Conservation (phyloP, 2,329 filamentous ascomycete species). For the Chrysoporthe austroafricana region DNA sequence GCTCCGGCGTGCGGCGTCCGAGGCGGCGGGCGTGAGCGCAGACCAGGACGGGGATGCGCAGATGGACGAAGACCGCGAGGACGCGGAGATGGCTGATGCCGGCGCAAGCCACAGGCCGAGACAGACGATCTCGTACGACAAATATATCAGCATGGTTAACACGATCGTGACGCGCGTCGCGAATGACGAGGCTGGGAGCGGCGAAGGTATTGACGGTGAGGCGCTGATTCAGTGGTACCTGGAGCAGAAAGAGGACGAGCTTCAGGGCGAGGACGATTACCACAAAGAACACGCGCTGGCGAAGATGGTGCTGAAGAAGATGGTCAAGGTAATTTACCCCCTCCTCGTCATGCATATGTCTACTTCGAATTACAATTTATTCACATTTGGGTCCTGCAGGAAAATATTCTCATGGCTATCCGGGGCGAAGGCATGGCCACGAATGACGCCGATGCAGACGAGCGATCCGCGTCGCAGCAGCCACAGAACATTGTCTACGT, state of each 20-base stretch:
- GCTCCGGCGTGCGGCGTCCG: conserved; percentile 51
- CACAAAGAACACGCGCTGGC: conserved; percentile 74
- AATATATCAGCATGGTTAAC: conserved; percentile 91
- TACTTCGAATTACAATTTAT: conserved; percentile 20
- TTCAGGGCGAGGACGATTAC: conserved; percentile 81
- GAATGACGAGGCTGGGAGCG: conserved; percentile 74
- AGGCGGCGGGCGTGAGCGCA: conserved; percentile 53
- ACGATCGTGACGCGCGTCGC: conserved; percentile 80
- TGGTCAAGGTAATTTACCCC: conserved; percentile 78
- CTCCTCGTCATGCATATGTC: background rate
- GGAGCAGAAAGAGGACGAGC: conserved; percentile 83
- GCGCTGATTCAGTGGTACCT: conserved; percentile 87
- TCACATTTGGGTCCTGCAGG: conserved; percentile 54
- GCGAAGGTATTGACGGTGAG: conserved; percentile 84
- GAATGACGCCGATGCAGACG: conserved; percentile 46
- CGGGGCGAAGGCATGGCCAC: conserved; percentile 62
- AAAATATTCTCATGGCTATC: conserved; percentile 86
- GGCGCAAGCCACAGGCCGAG: conserved; percentile 50
- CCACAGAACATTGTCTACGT: conserved; percentile 73
- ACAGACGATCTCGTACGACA: conserved; percentile 93
- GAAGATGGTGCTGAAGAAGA: conserved; percentile 87
- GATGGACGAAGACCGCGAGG: conserved; percentile 45
- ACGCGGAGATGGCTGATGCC: conserved; percentile 35
- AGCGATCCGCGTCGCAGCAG: conserved; percentile 47
- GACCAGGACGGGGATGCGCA: conserved; percentile 53